Evolutionary conservation across 768 basidiomycete species (phyloP).

Genomic region (Dictyophora rubrovolvata): DNA sequence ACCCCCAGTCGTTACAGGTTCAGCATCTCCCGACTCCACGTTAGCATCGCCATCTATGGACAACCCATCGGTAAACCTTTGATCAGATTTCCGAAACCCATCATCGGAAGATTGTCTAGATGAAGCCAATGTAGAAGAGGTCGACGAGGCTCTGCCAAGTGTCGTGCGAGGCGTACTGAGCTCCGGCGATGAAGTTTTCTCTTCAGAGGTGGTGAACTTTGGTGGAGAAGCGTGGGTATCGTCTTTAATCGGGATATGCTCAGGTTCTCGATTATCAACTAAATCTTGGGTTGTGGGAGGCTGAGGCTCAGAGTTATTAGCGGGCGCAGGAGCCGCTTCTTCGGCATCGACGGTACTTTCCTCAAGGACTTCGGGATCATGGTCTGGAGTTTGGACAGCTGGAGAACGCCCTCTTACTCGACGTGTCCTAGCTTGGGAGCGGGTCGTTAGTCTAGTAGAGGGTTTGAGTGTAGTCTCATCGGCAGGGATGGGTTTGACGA

Average conservation of each 20-base stretch:
- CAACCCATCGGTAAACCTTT: background rate
- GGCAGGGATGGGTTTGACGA: background rate
- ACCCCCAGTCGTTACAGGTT: background rate
- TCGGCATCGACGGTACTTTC: background rate
- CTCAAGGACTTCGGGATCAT: background rate
- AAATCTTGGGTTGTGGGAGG: background rate
- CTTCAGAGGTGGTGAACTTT: background rate
- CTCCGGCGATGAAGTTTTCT: background rate
- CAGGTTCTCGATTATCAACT: background rate
- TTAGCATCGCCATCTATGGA: background rate
- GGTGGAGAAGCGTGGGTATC: background rate
- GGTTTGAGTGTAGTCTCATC: background rate
- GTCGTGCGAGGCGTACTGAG: background rate
- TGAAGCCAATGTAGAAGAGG: background rate
- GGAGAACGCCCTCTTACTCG: background rate
- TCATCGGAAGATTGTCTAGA: background rate
- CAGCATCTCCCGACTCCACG: background rate
- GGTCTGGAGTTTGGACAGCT: too few species aligned
- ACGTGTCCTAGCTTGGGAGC: background rate
- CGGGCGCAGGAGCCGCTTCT: background rate
- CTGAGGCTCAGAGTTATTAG: background rate
- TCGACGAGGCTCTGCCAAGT: background rate
- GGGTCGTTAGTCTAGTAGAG: background rate
- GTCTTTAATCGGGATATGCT: background rate
- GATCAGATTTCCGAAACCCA: background rate